phyloP scores from a whole-genome alignment of 805 yeast genomes.

The Barnettozyma botsteinii region DNA sequence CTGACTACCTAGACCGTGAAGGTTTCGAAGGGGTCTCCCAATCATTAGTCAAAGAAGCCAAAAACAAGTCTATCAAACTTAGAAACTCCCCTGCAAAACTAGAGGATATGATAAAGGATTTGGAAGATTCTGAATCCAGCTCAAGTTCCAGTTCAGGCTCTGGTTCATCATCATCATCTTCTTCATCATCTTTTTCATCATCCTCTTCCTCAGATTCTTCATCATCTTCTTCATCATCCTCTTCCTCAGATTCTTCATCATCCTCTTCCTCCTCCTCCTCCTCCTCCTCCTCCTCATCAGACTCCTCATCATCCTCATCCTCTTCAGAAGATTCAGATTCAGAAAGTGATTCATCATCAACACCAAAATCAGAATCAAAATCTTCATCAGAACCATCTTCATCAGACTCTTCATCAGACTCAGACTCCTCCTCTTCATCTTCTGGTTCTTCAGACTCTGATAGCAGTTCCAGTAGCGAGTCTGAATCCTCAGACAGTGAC shows the following conservation, averaged over 20 bases:
- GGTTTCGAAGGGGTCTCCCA: constrained; percentile 13
- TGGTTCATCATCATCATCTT: constrained; percentile 10
- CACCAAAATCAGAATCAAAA: constrained; percentile 20
- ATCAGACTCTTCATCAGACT: constrained; percentile 21
- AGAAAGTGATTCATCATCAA: constrained; percentile 17
- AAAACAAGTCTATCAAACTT: constrained; percentile 15
- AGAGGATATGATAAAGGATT: constrained; percentile 7
- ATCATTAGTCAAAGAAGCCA: constrained; percentile 17
- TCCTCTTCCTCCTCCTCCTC: constrained; percentile 7
- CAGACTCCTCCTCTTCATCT: constrained; percentile 23
- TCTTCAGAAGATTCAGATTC: constrained; percentile 10
- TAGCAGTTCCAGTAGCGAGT: no score
- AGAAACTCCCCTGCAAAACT: constrained; percentile 7
- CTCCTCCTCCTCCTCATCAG: constrained; percentile 10
- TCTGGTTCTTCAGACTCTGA: constrained; percentile 6
- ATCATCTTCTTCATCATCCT: constrained; percentile 1
- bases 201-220: constrained; percentile 6
- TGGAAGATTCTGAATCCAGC: constrained; percentile 4
- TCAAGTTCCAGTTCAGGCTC: not conserved
- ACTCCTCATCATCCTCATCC: constrained; percentile 12
- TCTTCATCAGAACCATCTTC: constrained; percentile 18
- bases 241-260: constrained; percentile 15
- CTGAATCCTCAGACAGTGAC: constrained; percentile 12
- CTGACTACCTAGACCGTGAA: constrained; percentile 22
- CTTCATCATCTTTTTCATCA: constrained; percentile 3